Evolutionary conservation across 257 asterid genomes (phyloP).

Genomic region (Solanum medicagineum): DNA sequence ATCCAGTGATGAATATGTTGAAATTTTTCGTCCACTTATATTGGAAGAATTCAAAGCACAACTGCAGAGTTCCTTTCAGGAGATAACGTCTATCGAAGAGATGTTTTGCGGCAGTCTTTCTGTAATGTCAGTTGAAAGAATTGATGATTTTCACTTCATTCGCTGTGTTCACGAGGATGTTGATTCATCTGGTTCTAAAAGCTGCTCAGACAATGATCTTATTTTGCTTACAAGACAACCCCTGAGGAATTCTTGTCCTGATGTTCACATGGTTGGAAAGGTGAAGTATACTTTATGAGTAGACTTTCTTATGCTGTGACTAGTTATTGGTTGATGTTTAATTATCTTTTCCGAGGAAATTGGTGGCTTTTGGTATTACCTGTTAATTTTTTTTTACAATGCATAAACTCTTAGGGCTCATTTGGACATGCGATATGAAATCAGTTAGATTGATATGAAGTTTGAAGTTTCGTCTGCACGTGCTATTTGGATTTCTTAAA

Average conservation of each 20-base stretch:
- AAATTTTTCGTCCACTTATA: slow-evolving; percentile 78
- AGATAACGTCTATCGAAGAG: slow-evolving; percentile 56
- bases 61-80: slow-evolving; percentile 74
- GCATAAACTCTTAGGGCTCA: not conserved
- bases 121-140: slow-evolving; percentile 80
- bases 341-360: not conserved
- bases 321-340: not conserved
- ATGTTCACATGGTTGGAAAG: slow-evolving; percentile 86
- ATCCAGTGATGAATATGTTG: slow-evolving; percentile 75
- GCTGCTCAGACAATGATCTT: slow-evolving; percentile 76
- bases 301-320: not conserved
- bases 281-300: slow-evolving; percentile 19
- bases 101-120: slow-evolving; percentile 65
- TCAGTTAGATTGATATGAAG: not conserved
- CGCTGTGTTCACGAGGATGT: slow-evolving; percentile 77
- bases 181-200: slow-evolving; percentile 38
- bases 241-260: slow-evolving; percentile 32
- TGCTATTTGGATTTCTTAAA: not conserved
- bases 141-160: slow-evolving; percentile 84
- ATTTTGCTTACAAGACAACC: slow-evolving; percentile 74
- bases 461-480: not conserved
- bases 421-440: not conserved
- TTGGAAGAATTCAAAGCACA: slow-evolving; percentile 96
- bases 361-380: not conserved
- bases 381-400: not conserved